phyloP scores from a whole-genome alignment of 2,329 filamentous ascomycete species.

The Clarireedia sp. region DNA sequence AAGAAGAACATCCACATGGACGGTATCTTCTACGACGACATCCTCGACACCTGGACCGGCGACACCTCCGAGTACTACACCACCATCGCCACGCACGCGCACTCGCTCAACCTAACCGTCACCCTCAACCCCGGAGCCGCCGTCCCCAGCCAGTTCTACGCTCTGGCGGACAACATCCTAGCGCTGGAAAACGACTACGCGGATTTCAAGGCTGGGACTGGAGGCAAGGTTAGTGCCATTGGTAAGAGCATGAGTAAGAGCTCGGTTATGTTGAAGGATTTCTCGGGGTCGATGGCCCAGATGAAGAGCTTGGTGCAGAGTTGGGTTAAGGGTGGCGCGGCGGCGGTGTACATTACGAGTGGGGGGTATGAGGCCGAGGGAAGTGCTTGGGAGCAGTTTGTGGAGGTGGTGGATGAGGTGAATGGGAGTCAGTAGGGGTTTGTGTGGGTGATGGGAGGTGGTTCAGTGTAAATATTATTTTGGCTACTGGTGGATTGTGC shows the following conservation, averaged over 20 bases:
- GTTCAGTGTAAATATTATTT: too few species aligned
- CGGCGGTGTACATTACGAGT: neutral
- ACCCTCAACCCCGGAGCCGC: conserved; percentile 3
- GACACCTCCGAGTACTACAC: neutral
- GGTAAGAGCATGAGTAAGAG: neutral
- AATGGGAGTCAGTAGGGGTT: neutral
- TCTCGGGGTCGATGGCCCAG: neutral
- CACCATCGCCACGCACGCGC: neutral
- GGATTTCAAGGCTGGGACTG: neutral
- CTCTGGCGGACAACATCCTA: conserved; percentile 1
- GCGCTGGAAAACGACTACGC: conserved; percentile 1
- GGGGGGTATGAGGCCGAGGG: neutral
- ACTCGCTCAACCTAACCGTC: neutral
- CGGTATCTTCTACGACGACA: conserved; percentile 7
- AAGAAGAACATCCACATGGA: neutral
- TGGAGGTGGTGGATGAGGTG: neutral
- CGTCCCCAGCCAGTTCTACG: neutral
- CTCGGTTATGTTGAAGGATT: neutral
- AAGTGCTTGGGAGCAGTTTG: neutral
- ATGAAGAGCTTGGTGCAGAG: neutral
- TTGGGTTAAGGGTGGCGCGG: neutral
- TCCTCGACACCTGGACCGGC: neutral
- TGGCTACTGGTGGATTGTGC: too few species aligned
- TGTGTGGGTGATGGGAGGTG: too few species aligned
- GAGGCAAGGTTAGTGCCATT: neutral